Conservation (phyloP, 768 basidiomycete species). For the Agaricus sinodeliciosus region DNA sequence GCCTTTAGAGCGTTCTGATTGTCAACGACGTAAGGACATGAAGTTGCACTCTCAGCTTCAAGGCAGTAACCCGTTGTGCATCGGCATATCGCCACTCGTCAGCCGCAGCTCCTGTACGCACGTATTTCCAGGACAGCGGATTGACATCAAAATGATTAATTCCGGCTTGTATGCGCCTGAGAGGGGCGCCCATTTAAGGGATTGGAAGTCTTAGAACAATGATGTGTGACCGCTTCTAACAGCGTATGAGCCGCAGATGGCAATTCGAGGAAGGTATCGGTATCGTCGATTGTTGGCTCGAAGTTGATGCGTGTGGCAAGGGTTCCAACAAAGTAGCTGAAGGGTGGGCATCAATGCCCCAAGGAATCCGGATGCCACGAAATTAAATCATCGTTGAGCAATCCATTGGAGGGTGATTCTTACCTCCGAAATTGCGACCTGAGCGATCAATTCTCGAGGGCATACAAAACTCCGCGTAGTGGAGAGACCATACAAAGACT, state of each 20-base stretch:
- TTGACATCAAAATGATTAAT: constrained; percentile 6
- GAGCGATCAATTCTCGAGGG: too few species aligned
- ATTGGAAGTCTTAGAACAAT: constrained; percentile 4
- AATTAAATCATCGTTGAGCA: constrained; percentile 2
- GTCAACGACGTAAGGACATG: neutral
- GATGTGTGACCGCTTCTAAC: neutral
- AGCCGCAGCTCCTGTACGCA: neutral
- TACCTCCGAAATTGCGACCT: neutral
- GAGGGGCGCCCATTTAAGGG: constrained; percentile 9
- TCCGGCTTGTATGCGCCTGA: constrained; percentile 9
- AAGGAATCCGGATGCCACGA: neutral
- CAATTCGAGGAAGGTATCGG: neutral
- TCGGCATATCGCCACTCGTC: neutral
- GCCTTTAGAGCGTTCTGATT: neutral
- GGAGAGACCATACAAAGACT: neutral
- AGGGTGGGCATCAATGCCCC: neutral
- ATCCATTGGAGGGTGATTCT: neutral
- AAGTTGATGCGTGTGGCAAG: neutral
- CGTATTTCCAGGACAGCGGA: neutral
- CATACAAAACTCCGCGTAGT: neutral
- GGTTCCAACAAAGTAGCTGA: neutral
- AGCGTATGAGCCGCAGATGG: neutral
- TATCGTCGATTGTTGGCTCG: neutral
- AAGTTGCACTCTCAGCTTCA: neutral
- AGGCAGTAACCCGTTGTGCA: neutral